Conservation (phyloP, 768 basidiomycete genomes). For the Antrodiella citrinella region DNA sequence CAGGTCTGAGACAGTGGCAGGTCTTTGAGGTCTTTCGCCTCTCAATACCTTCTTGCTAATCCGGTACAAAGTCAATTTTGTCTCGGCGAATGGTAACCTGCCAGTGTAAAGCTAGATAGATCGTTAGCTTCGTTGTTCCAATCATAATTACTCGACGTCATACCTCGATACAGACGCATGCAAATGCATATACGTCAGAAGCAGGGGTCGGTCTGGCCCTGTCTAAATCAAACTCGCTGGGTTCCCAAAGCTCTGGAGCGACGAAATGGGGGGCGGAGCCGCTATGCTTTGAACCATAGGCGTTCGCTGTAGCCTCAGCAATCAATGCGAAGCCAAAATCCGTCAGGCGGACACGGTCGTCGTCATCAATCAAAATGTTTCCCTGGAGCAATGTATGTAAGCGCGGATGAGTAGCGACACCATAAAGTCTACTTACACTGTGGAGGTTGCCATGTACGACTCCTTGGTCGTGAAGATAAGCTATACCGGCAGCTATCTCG, state of each 20-base stretch:
- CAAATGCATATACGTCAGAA: conserved; percentile 5
- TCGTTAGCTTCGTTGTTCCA: too few species aligned
- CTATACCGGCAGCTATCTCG: background rate
- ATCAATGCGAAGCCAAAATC: conserved; percentile 7
- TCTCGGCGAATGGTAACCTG: background rate
- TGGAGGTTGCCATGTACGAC: background rate
- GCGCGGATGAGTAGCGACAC: background rate
- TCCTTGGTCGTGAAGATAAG: background rate
- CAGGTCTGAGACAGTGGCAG: background rate
- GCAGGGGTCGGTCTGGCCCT: background rate
- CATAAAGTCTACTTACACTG: background rate
- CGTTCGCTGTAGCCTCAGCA: background rate
- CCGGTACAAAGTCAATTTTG: background rate
- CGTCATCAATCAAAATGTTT: conserved; percentile 5
- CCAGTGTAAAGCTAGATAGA: background rate
- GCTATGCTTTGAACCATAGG: conserved; percentile 1
- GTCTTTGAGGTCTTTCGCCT: background rate
- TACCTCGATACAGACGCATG: conserved; percentile 6
- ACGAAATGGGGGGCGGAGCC: conserved; percentile 1
- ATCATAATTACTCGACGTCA: too few species aligned
- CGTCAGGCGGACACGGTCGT: background rate
- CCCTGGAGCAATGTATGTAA: background rate
- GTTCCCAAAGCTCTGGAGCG: conserved; percentile 3
- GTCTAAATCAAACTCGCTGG: background rate
- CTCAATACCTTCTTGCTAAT: background rate